These are phyloP conservation scores for Fusarium odoratissimum DNA, from an alignment of 2,329 filamentous ascomycete genomes.

Conservation along the genomic window DNA sequence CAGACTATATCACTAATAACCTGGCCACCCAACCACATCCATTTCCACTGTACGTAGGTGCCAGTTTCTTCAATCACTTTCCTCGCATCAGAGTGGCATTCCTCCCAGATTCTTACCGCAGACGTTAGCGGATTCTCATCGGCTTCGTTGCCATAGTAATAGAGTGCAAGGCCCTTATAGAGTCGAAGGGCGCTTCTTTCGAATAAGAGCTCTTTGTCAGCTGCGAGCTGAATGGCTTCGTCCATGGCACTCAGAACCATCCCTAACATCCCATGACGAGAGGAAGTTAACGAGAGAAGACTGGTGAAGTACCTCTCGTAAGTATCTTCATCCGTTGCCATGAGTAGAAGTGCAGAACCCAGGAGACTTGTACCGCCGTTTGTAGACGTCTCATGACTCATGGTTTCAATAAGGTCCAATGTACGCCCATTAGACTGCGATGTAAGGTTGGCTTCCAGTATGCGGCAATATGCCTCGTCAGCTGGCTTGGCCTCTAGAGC, in stretches of 20 bases:
- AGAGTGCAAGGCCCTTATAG: neutral
- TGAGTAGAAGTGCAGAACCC: neutral
- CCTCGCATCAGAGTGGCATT: neutral
- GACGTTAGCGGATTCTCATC: neutral
- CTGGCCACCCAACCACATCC: neutral
- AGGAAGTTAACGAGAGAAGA: neutral
- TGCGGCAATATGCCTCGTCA: neutral
- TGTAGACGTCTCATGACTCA: neutral
- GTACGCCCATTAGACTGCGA: neutral
- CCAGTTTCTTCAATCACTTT: neutral
- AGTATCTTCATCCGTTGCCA: neutral
- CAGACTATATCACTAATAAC: neutral
- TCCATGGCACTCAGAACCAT: neutral
- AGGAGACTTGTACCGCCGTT: neutral
- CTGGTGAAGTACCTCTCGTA: neutral
- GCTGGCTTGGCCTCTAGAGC: neutral
- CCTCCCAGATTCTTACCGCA: neutral
- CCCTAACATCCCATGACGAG: neutral
- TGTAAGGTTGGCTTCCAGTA: neutral
- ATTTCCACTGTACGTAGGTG: neutral
- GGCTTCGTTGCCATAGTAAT: neutral
- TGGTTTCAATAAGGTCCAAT: neutral
- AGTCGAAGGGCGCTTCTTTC: neutral
- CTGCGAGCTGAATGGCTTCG: neutral
- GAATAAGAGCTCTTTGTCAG: neutral